Percentiles rank a stretch among this genome's conserved stretches.
phyloP scores from a whole-genome alignment of 768 basidiomycete species.

The Dioszegia crocea region DNA sequence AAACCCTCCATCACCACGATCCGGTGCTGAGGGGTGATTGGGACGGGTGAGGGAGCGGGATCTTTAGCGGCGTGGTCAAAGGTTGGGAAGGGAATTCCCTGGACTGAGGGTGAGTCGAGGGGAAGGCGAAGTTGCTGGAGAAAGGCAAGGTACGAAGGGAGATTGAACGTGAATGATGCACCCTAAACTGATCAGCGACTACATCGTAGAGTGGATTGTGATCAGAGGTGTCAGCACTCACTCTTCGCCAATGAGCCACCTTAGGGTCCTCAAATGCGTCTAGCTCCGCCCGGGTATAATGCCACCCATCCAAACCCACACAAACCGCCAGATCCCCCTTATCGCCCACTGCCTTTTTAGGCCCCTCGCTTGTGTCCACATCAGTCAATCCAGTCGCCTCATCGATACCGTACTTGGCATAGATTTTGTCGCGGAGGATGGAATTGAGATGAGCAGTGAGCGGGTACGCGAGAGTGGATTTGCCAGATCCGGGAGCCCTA shows the following conservation, averaged over 20 bases:
- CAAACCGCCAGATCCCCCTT: slow-evolving; percentile 55
- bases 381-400: too few relatives aligned
- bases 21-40: slow-evolving; percentile 63
- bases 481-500: slow-evolving; percentile 70
- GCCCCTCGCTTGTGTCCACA: too few relatives aligned
- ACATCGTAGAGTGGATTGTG: not conserved
- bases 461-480: slow-evolving; percentile 67
- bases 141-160: slow-evolving; percentile 65
- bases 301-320: slow-evolving; percentile 88
- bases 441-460: slow-evolving; percentile 59
- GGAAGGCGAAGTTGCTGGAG: slow-evolving; percentile 59
- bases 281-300: slow-evolving; percentile 72
- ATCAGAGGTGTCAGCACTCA: too few relatives aligned
- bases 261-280: slow-evolving; percentile 61
- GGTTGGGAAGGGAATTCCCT: slow-evolving; percentile 61
- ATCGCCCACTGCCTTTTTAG: not conserved
- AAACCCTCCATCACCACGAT: slow-evolving; percentile 84
- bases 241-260: slow-evolving; percentile 68
- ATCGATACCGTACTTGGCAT: slow-evolving; percentile 5
- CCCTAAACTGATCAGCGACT: slow-evolving; percentile 52
- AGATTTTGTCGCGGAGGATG: slow-evolving; percentile 45
- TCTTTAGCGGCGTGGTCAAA: slow-evolving; percentile 88
- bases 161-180: slow-evolving; percentile 87
- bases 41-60: slow-evolving; percentile 61
- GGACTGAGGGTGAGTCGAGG: slow-evolving; percentile 3